A percentile compares a stretch with the other conserved stretches of the same genome.
Evolutionary conservation across 768 basidiomycete genomes (phyloP).

Genomic region (Lactarius quietus): DNA sequence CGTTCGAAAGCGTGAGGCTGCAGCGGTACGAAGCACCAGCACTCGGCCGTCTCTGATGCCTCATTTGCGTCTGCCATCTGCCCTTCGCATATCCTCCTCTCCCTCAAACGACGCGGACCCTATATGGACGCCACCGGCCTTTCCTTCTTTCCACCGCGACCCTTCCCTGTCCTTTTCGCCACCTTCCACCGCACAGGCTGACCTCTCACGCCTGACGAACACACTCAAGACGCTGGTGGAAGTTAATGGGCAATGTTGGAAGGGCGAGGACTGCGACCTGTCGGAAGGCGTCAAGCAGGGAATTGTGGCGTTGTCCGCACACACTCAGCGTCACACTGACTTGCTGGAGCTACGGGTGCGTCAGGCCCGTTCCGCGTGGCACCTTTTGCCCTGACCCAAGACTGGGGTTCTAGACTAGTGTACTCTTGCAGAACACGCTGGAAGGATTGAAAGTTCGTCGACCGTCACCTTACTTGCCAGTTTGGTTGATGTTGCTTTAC

Average conservation of each 20-base stretch:
- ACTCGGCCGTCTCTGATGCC: conserved; percentile 58
- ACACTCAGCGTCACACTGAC: conserved; percentile 70
- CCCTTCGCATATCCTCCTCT: conserved; percentile 36
- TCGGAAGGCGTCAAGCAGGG: conserved; percentile 75
- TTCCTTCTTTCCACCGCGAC: conserved; percentile 26
- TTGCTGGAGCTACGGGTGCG: conserved; percentile 68
- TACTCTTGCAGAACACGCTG: conserved; percentile 61
- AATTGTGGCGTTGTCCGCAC: conserved; percentile 59
- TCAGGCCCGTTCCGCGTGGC: conserved; percentile 7
- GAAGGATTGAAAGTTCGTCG: conserved; percentile 68
- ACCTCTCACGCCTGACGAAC: conserved; percentile 78
- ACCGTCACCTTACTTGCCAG: background rate
- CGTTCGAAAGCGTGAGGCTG: conserved; percentile 86
- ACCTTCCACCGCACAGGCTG: conserved; percentile 53
- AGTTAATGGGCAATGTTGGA: conserved; percentile 78
- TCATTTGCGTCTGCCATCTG: conserved; percentile 59
- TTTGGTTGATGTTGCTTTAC: background rate
- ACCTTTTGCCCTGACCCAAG: conserved; percentile 1
- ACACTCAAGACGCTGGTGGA: conserved; percentile 75
- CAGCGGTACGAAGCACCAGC: conserved; percentile 75
- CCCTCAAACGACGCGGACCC: conserved; percentile 32
- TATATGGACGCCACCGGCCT: conserved; percentile 29
- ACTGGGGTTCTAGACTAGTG: conserved; percentile 47
- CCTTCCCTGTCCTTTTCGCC: conserved; percentile 11
- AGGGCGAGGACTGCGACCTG: conserved; percentile 77